These are phyloP conservation scores for Boletus pseudo-olivaceus DNA, from an alignment of 768 basidiomycete species.

Conservation along the genomic window DNA sequence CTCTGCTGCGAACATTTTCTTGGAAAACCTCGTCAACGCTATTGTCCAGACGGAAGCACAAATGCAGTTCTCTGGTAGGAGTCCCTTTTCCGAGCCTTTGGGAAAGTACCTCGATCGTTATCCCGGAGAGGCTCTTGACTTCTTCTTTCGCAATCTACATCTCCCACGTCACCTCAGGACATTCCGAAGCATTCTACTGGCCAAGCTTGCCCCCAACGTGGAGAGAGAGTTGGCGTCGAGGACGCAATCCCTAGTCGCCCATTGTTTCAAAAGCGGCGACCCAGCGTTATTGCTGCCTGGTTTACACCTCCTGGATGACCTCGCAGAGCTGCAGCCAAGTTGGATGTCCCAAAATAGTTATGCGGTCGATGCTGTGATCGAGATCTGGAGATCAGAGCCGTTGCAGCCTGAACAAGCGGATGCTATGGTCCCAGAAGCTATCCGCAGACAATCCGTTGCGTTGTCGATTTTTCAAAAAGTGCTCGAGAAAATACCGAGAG, in stretches of 20 bases:
- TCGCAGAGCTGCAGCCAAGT: slow-evolving; percentile 57
- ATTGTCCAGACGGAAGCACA: slow-evolving; percentile 90
- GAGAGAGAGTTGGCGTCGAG: slow-evolving; percentile 64
- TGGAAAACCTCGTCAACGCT: slow-evolving; percentile 80
- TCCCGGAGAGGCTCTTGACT: slow-evolving; percentile 78
- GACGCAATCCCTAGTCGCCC: slow-evolving; percentile 49
- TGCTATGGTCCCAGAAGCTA: slow-evolving; percentile 45
- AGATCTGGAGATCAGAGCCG: slow-evolving; percentile 62
- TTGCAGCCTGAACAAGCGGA: slow-evolving; percentile 42
- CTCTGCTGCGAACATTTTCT: slow-evolving; percentile 87
- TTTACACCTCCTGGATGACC: slow-evolving; percentile 72
- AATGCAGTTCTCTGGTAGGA: slow-evolving; percentile 85
- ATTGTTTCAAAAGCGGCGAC: slow-evolving; percentile 50
- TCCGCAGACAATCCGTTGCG: slow-evolving; percentile 62
- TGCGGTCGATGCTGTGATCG: slow-evolving; percentile 67
- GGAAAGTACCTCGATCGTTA: slow-evolving; percentile 91
- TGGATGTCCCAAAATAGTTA: slow-evolving; percentile 72
- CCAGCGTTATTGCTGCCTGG: slow-evolving; percentile 58
- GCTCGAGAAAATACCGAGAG: slow-evolving; percentile 65
- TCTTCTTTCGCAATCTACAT: slow-evolving; percentile 76
- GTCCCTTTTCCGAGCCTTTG: slow-evolving; percentile 90
- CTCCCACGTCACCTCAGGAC: slow-evolving; percentile 81
- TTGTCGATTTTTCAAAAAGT: slow-evolving; percentile 75
- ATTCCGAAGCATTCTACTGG: slow-evolving; percentile 76
- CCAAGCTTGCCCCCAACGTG: slow-evolving; percentile 72